These are phyloP conservation scores for Sarocladium brachiariae DNA, from an alignment of 2,329 filamentous ascomycete species.

Conservation along the genomic window DNA sequence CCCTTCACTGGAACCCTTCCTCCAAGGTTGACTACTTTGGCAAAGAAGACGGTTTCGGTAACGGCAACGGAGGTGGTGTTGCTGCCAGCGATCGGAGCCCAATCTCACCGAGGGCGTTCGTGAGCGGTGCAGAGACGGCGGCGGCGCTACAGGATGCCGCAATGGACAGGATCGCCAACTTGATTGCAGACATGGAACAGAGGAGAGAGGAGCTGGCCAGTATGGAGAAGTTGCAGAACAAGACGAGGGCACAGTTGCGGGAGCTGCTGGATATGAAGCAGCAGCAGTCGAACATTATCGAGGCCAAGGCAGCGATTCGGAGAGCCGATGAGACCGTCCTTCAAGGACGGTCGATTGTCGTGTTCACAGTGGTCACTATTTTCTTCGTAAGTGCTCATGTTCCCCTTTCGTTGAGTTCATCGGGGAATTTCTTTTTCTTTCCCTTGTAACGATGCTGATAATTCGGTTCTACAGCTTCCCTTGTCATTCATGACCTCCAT, in stretches of 20 bases:
- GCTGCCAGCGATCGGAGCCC: background rate
- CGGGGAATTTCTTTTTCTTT: no score
- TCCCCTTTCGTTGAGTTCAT: background rate
- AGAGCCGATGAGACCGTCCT: slow-evolving; percentile 33
- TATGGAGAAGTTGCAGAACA: slow-evolving; percentile 21
- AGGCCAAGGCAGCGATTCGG: slow-evolving; percentile 34
- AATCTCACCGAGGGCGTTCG: background rate
- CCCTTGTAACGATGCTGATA: background rate
- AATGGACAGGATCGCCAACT: slow-evolving; percentile 11
- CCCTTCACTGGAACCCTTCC: background rate
- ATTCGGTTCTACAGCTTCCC: slow-evolving; percentile 21
- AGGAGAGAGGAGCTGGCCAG: slow-evolving; percentile 17
- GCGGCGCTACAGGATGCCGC: slow-evolving; percentile 10
- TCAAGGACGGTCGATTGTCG: slow-evolving; percentile 37
- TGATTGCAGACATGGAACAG: slow-evolving; percentile 14
- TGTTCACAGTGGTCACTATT: slow-evolving; percentile 40
- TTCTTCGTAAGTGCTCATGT: slow-evolving; percentile 30
- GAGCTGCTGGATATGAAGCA: slow-evolving; percentile 37
- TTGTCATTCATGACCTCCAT: slow-evolving; percentile 29
- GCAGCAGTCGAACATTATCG: slow-evolving; percentile 38
- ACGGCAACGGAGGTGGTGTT: background rate
- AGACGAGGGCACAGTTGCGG: slow-evolving; percentile 21
- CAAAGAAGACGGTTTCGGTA: slow-evolving; percentile 3
- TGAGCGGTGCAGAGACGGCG: background rate
- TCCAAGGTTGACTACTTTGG: slow-evolving; percentile 1